These are phyloP conservation scores for Cryptosporidium felis DNA, from an alignment of 169 alveolate species.

Conservation along the genomic window DNA sequence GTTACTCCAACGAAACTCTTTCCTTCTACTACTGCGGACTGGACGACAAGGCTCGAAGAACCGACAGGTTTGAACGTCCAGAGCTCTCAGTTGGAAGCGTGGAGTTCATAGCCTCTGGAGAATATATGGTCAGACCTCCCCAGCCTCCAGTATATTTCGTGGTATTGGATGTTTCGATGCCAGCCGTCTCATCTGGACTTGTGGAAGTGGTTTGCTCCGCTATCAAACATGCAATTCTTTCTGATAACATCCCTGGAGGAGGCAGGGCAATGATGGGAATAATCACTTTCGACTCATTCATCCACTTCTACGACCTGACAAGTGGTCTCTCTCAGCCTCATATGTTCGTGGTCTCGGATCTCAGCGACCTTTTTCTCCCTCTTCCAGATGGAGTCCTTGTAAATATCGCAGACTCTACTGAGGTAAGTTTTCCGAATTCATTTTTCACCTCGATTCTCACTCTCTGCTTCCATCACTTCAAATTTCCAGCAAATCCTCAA, in stretches of 20 bases:
- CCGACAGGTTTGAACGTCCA: slow-evolving; percentile 86
- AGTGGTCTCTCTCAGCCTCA: slow-evolving; percentile 86
- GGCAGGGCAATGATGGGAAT: slow-evolving; percentile 92
- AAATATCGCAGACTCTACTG: slow-evolving; percentile 82
- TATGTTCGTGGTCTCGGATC: slow-evolving; percentile 90
- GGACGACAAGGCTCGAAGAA: slow-evolving; percentile 82
- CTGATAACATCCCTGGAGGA: slow-evolving; percentile 81
- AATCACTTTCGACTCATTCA: slow-evolving; percentile 92
- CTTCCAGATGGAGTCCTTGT: slow-evolving; percentile 91
- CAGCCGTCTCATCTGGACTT: slow-evolving; percentile 91
- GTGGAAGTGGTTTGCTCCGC: slow-evolving; percentile 85
- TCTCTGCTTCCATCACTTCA: not conserved
- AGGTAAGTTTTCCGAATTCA: slow-evolving; percentile 72
- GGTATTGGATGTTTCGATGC: slow-evolving; percentile 87
- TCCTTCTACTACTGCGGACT: slow-evolving; percentile 74
- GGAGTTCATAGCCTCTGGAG: slow-evolving; percentile 95
- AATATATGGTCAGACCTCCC: slow-evolving; percentile 96
- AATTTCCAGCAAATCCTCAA: slow-evolving; percentile 48
- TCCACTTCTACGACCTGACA: slow-evolving; percentile 92
- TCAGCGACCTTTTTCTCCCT: slow-evolving; percentile 92
- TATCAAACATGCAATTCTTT: slow-evolving; percentile 83
- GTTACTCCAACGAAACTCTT: slow-evolving; percentile 90
- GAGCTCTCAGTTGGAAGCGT: slow-evolving; percentile 93
- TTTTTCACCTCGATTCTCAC: not conserved
- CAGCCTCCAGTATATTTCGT: slow-evolving; percentile 94